These are phyloP conservation scores for Pichia nanzhaoensis DNA, from an alignment of 805 yeast genomes.

Conservation along the genomic window DNA sequence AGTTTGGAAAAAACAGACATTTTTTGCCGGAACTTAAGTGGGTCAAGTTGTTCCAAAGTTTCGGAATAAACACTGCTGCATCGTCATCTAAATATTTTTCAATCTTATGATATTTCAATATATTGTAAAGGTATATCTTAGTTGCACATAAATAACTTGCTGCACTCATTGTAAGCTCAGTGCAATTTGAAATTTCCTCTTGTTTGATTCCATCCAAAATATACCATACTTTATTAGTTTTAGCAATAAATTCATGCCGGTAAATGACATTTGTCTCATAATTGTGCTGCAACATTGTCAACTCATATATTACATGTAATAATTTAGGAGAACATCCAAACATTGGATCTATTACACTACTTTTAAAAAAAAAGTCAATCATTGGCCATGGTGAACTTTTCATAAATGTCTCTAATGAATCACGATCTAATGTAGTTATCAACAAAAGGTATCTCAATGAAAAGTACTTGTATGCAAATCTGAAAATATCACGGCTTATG, in stretches of 20 bases:
- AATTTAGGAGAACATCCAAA: slow-evolving; percentile 31
- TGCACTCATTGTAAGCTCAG: slow-evolving; percentile 19
- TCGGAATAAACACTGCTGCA: slow-evolving; percentile 10
- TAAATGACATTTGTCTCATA: slow-evolving; percentile 9
- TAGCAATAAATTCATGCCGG: slow-evolving; percentile 2
- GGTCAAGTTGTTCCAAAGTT: slow-evolving; percentile 10
- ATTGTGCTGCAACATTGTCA: slow-evolving; percentile 17
- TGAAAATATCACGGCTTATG: slow-evolving; percentile 19
- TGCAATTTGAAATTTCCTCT: not conserved
- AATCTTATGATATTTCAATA: slow-evolving; percentile 12
- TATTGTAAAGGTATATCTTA: slow-evolving; percentile 17
- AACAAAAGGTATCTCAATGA: slow-evolving; percentile 27
- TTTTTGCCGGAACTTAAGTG: slow-evolving; percentile 11
- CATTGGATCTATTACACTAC: slow-evolving; percentile 26
- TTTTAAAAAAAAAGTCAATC: slow-evolving; percentile 22
- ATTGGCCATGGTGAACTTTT: slow-evolving; percentile 22
- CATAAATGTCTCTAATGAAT: slow-evolving; percentile 14
- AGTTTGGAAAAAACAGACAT: slow-evolving; percentile 25
- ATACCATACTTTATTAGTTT: slow-evolving; percentile 13
- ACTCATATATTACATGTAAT: slow-evolving; percentile 20
- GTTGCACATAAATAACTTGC: slow-evolving; percentile 17
- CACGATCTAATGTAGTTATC: slow-evolving; percentile 21
- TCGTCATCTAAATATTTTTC: slow-evolving; percentile 9
- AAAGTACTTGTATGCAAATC: slow-evolving; percentile 29
- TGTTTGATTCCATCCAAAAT: slow-evolving; percentile 13